These are phyloP conservation scores for Penstemon newberryi DNA, from an alignment of 257 asterid species.

Conservation along the genomic window DNA sequence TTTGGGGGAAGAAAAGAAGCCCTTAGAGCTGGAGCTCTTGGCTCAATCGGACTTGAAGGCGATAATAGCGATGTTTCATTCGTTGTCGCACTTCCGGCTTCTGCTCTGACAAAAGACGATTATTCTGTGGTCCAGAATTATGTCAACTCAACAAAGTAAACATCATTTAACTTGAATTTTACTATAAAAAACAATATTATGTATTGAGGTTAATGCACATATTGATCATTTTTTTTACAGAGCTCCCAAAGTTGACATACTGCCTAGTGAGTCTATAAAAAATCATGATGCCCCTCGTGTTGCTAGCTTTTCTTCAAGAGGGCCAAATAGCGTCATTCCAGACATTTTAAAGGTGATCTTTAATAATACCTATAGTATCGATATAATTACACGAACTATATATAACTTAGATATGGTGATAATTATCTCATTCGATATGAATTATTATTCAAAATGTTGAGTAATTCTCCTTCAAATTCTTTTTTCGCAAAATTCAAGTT, in stretches of 20 bases:
- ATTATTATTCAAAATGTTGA: too few relatives aligned
- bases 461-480: too few relatives aligned
- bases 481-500: too few relatives aligned
- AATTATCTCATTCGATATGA: too few relatives aligned
- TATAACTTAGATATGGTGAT: too few relatives aligned
- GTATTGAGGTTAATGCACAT: not conserved
- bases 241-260: constrained; percentile 23
- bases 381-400: too few relatives aligned
- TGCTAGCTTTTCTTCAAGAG: constrained; percentile 26
- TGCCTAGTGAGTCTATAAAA: constrained; percentile 18
- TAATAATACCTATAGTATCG: not conserved
- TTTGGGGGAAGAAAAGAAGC: not conserved
- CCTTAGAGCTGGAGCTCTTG: constrained; percentile 12
- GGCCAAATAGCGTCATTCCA: constrained; percentile 27
- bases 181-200: too few relatives aligned
- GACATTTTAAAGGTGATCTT: constrained; percentile 25
- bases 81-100: constrained; percentile 14
- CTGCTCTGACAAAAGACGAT: not conserved
- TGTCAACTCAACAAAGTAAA: constrained; percentile 13
- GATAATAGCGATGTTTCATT: not conserved
- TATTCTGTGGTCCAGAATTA: not conserved
- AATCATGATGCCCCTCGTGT: constrained; percentile 17
- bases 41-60: not conserved
- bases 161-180: not conserved
- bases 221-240: not conserved